A percentile compares a stretch with the other conserved stretches of the same genome.
These are phyloP conservation scores for Acanthamoeba sp. DNA, from an alignment of 208 protist species.

Conservation along the genomic window DNA sequence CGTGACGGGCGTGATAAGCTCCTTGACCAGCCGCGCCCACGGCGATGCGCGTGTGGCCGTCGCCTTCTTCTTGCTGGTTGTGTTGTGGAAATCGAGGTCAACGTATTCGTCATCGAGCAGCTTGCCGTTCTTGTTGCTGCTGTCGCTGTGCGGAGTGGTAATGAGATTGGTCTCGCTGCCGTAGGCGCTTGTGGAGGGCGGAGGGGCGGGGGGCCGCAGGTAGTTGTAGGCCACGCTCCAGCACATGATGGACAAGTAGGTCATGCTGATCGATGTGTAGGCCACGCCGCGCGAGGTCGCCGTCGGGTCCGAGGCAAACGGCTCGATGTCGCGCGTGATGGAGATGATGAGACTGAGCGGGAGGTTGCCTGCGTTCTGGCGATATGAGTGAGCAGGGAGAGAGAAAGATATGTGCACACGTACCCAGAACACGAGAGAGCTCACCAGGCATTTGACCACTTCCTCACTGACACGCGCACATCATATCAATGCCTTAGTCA, in stretches of 20 bases:
- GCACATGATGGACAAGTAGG: not conserved
- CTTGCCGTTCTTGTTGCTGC: no score
- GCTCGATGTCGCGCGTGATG: constrained; percentile 35
- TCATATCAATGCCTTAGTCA: not conserved
- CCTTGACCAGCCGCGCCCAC: not conserved
- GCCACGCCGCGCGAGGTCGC: constrained; percentile 15
- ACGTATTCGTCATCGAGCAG: not conserved
- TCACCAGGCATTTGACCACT: not conserved
- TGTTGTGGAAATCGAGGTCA: not conserved
- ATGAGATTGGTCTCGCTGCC: no score
- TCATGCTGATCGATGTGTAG: constrained; percentile 23
- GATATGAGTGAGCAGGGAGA: no score
- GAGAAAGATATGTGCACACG: not conserved
- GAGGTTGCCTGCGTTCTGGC: constrained; percentile 34
- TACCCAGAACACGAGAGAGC: constrained; percentile 16
- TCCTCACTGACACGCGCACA: not conserved
- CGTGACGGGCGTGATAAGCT: not conserved
- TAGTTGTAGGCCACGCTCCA: constrained; percentile 51
- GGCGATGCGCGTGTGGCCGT: not conserved
- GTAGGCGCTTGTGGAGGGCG: not conserved
- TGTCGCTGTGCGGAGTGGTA: no score
- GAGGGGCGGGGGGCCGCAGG: not conserved
- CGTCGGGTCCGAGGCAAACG: not conserved
- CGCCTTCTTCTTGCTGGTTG: not conserved
- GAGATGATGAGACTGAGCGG: constrained; percentile 46